Conservation (phyloP, 139 green algal species). For the Micractinium sp. region DNA sequence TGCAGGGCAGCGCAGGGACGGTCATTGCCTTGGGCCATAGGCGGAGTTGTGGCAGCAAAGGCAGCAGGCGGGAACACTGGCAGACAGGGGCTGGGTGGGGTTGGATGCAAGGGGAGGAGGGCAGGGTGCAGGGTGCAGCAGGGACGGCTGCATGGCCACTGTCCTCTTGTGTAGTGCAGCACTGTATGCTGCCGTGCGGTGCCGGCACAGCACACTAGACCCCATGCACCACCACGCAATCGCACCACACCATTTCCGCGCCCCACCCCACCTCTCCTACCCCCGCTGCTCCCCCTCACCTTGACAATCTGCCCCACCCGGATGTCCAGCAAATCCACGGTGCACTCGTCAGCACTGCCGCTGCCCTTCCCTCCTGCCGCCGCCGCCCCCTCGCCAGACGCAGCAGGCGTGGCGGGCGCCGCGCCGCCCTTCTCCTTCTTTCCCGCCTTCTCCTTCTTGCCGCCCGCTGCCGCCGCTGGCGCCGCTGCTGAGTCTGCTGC, state of each 20-base stretch:
- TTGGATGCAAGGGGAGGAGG: no score
- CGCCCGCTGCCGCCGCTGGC: not conserved
- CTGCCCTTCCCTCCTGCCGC: not conserved
- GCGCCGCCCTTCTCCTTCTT: slow-evolving; percentile 37
- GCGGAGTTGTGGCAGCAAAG: no score
- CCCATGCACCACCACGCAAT: no score
- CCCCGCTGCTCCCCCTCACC: slow-evolving; percentile 35
- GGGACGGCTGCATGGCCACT: no score
- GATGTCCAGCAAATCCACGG: slow-evolving; percentile 50
- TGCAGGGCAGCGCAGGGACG: no score
- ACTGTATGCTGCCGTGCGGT: no score
- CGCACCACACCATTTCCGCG: no score
- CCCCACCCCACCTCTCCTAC: not conserved
- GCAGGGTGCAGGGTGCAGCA: no score
- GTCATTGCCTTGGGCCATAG: no score
- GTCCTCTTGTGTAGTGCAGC: no score
- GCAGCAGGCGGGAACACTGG: no score
- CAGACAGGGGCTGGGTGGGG: no score
- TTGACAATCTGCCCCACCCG: slow-evolving; percentile 75
- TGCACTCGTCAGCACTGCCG: slow-evolving; percentile 1
- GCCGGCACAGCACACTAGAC: not conserved
- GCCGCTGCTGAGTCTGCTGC: not conserved
- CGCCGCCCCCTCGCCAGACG: not conserved
- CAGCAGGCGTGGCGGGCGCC: slow-evolving; percentile 14
- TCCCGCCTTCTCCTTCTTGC: slow-evolving; percentile 31